These are phyloP conservation scores for Grosmannia huntii DNA, from an alignment of 2,329 filamentous ascomycete genomes.

Conservation along the genomic window DNA sequence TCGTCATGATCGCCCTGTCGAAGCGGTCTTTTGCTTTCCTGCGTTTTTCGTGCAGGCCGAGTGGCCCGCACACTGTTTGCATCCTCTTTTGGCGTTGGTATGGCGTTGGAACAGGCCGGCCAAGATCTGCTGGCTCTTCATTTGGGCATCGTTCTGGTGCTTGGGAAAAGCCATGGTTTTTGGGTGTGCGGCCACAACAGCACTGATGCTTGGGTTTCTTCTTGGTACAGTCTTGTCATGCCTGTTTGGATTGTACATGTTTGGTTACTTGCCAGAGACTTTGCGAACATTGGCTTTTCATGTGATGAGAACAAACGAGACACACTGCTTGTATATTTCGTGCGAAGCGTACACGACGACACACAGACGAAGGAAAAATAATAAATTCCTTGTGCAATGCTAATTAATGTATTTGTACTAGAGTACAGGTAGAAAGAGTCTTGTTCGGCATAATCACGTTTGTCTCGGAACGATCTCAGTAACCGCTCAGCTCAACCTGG, in stretches of 20 bases:
- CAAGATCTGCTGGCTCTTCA: not conserved
- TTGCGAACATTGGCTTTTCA: not conserved
- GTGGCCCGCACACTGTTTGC: not conserved
- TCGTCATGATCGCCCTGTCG: constrained; percentile 19
- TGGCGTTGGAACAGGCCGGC: not conserved
- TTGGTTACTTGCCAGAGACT: not conserved
- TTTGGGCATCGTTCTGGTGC: not conserved
- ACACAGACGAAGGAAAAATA: not conserved
- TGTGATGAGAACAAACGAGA: not conserved
- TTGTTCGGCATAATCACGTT: not conserved
- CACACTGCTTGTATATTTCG: not conserved
- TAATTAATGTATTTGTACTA: not conserved
- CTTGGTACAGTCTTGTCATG: no score
- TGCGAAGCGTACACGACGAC: not conserved
- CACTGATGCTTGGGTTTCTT: not conserved
- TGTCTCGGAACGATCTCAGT: not conserved
- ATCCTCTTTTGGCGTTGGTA: not conserved
- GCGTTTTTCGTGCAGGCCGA: not conserved
- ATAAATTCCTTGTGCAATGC: not conserved
- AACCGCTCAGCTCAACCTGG: not conserved
- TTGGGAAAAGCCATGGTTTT: not conserved
- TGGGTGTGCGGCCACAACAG: not conserved
- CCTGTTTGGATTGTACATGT: not conserved
- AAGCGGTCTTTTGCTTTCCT: not conserved
- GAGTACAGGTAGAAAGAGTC: not conserved